phyloP scores from a whole-genome alignment of 352 stramenopile genomes.

The Pilasporangium apinafurcum region DNA sequence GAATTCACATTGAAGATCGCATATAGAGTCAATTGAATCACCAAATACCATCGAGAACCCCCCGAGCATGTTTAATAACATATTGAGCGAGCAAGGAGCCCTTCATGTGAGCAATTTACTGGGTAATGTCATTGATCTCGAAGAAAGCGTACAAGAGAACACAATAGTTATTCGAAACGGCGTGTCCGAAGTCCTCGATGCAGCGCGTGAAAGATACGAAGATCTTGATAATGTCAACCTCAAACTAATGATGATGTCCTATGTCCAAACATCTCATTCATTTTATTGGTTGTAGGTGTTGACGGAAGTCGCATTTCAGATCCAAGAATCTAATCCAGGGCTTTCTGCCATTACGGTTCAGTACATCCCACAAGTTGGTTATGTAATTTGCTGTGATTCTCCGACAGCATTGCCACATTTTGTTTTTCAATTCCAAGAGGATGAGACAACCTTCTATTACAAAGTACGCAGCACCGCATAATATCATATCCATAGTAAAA shows the following conservation, averaged over 20 bases:
- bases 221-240: slow-evolving; percentile 87
- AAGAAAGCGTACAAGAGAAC: slow-evolving; percentile 60
- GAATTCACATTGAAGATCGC: too few species aligned
- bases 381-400: slow-evolving; percentile 77
- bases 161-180: slow-evolving; percentile 60
- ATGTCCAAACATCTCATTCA: too few species aligned
- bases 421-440: slow-evolving; percentile 86
- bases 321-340: slow-evolving; percentile 65
- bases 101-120: slow-evolving; percentile 72
- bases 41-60: slow-evolving; percentile 11
- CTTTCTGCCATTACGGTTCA: slow-evolving; percentile 76
- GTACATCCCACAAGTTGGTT: slow-evolving; percentile 85
- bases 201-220: slow-evolving; percentile 58
- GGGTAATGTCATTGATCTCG: slow-evolving; percentile 78
- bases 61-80: slow-evolving; percentile 24
- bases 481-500: too few species aligned
- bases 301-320: slow-evolving; percentile 75
- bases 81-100: slow-evolving; percentile 28
- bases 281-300: slow-evolving; percentile 48
- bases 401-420: slow-evolving; percentile 66
- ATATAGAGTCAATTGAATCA: slow-evolving; percentile 13
- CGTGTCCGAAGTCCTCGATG: slow-evolving; percentile 68
- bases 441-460: slow-evolving; percentile 83
- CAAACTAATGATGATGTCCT: too few species aligned
- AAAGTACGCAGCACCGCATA: slow-evolving; percentile 62